Percentiles rank a stretch among this genome's conserved stretches.
Conservation (phyloP, 495 filamentous ascomycete genomes). For the Aspergillus sparsus region DNA sequence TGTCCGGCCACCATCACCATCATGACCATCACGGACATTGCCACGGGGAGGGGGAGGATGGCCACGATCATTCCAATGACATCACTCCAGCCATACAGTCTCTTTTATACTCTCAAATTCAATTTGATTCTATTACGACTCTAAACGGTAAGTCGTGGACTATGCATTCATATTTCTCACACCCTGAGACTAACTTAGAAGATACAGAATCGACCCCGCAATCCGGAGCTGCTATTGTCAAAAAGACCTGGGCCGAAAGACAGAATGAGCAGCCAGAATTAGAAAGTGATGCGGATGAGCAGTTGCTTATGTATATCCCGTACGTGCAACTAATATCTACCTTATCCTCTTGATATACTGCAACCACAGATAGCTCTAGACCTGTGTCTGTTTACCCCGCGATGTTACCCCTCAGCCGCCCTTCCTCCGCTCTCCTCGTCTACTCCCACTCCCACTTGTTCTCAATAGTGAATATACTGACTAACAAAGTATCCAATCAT, state of each 20-base stretch:
- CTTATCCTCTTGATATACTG: not conserved
- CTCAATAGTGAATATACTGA: not conserved
- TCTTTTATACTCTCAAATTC: slow-evolving; percentile 85
- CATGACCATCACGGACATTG: slow-evolving; percentile 46
- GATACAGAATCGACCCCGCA: slow-evolving; percentile 56
- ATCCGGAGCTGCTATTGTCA: slow-evolving; percentile 72
- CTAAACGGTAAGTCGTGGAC: slow-evolving; percentile 62
- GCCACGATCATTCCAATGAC: slow-evolving; percentile 86
- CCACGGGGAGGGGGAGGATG: slow-evolving; percentile 42
- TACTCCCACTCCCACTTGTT: not conserved
- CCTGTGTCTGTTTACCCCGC: not conserved
- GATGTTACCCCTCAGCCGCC: not conserved
- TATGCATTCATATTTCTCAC: not conserved
- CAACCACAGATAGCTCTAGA: not conserved
- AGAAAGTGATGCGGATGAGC: slow-evolving; percentile 84
- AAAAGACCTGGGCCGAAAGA: slow-evolving; percentile 87
- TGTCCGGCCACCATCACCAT: slow-evolving; percentile 48
- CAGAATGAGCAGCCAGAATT: slow-evolving; percentile 70
- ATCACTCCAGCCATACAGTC: slow-evolving; percentile 84
- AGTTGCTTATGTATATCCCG: slow-evolving; percentile 91
- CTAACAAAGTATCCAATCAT: slow-evolving; percentile 12
- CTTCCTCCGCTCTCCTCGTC: not conserved
- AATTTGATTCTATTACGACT: slow-evolving; percentile 82
- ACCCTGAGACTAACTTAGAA: slow-evolving; percentile 13
- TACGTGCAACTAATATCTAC: slow-evolving; percentile 49